Percentiles rank a stretch among this genome's conserved stretches.
These are phyloP conservation scores for Paramicrosporidium saccamoebae DNA, from an alignment of 371 early-diverging fungal genomes.

Conservation along the genomic window DNA sequence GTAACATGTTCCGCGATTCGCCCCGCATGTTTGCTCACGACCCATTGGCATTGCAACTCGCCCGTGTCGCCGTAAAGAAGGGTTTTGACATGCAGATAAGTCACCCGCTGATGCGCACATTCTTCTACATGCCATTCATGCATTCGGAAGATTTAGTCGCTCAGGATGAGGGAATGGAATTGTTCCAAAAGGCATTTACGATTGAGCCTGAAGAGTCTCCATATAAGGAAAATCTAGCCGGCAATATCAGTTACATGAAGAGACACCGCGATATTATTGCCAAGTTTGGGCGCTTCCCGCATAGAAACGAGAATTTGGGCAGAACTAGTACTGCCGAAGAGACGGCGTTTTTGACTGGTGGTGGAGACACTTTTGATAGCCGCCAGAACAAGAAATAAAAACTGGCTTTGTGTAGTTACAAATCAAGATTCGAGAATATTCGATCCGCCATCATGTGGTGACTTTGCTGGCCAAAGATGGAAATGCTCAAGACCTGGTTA, in stretches of 20 bases:
- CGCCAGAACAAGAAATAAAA: no score
- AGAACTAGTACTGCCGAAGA: slow-evolving; percentile 12
- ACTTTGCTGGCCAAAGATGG: no score
- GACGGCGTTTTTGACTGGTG: slow-evolving; percentile 7
- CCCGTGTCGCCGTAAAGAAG: slow-evolving; percentile 8
- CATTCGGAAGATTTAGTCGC: slow-evolving; percentile 15
- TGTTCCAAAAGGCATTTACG: slow-evolving; percentile 8
- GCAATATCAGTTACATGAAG: slow-evolving; percentile 6
- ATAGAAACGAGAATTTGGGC: slow-evolving; percentile 12
- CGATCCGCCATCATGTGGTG: no score
- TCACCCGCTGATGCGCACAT: slow-evolving; percentile 9
- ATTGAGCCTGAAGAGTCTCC: slow-evolving; percentile 4
- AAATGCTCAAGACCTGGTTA: no score
- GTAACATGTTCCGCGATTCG: slow-evolving; percentile 13
- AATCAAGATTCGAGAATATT: no score
- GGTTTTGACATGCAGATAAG: slow-evolving; percentile 9
- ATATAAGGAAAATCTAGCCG: slow-evolving; percentile 7
- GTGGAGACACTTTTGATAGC: no score
- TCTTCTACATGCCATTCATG: slow-evolving; percentile 16
- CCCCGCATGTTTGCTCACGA: slow-evolving; percentile 12
- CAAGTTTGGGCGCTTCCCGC: slow-evolving; percentile 18
- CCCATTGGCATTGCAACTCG: slow-evolving; percentile 8
- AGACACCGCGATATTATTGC: slow-evolving; percentile 11
- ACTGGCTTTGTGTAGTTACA: no score
- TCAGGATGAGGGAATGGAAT: slow-evolving; percentile 10